Percentiles rank a stretch among this genome's conserved stretches.
These are phyloP conservation scores for Heliophila coronopifolia DNA, from an alignment of 441 rosid genomes.

Conservation along the genomic window DNA sequence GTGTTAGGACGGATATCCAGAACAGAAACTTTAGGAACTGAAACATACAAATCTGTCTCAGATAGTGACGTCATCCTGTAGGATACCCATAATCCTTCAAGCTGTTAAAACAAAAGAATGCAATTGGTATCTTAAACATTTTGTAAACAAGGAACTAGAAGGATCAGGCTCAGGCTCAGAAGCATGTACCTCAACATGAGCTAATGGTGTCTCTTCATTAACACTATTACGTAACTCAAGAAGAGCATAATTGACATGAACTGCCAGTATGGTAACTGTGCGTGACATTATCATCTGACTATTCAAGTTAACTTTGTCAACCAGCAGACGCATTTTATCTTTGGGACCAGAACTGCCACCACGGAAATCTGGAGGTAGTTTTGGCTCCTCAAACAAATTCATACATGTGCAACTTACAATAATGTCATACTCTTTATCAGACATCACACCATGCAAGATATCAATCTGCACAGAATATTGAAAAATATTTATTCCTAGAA, in stretches of 20 bases:
- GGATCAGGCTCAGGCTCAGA: conserved; percentile 14
- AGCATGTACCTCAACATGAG: conserved; percentile 76
- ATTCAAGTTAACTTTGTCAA: conserved; percentile 82
- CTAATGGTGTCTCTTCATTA: conserved; percentile 80
- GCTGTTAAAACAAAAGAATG: conserved; percentile 45
- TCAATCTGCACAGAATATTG: conserved; percentile 61
- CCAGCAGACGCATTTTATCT: conserved; percentile 73
- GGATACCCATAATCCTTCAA: conserved; percentile 96
- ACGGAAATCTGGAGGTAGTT: conserved; percentile 90
- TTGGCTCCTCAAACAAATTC: conserved; percentile 84
- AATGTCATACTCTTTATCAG: conserved; percentile 86
- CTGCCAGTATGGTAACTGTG: conserved; percentile 75
- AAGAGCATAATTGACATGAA: conserved; percentile 80
- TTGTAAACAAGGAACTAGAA: conserved; percentile 13
- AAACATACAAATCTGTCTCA: conserved; percentile 88
- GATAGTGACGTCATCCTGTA: conserved; percentile 84
- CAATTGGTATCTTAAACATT: conserved; percentile 11
- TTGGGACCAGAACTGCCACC: conserved; percentile 60
- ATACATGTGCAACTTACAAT: conserved; percentile 56
- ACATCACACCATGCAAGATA: conserved; percentile 74
- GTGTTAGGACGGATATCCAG: conserved; percentile 82
- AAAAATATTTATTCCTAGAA: conserved; percentile 18
- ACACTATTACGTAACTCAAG: conserved; percentile 84
- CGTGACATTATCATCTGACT: conserved; percentile 80
- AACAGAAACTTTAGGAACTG: conserved; percentile 82